These are phyloP conservation scores for Candida endomychidarum DNA, from an alignment of 805 yeast genomes.

Conservation along the genomic window DNA sequence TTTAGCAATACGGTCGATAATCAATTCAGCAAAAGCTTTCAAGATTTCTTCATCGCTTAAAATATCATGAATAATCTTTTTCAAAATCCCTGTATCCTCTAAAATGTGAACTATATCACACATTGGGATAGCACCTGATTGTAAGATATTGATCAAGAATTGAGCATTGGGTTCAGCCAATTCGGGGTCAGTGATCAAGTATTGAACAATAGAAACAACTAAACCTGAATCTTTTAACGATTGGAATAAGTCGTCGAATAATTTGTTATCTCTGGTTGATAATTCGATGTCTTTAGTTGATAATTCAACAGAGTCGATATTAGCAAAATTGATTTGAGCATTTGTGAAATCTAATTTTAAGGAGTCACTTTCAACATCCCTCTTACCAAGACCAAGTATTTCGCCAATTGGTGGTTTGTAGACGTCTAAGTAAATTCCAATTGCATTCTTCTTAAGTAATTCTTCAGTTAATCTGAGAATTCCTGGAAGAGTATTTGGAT, in stretches of 20 bases:
- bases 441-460: constrained; percentile 20
- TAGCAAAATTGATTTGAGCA: background rate
- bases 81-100: constrained; percentile 21
- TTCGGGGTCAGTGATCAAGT: constrained; percentile 26
- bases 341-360: constrained; percentile 1
- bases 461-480: constrained; percentile 23
- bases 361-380: background rate
- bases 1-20: constrained; percentile 19
- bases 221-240: constrained; percentile 27
- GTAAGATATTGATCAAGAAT: constrained; percentile 22
- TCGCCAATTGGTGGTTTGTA: constrained; percentile 6
- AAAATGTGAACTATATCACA: constrained; percentile 21
- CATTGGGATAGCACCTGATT: constrained; percentile 24
- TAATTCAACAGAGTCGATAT: background rate
- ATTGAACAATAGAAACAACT: constrained; percentile 23
- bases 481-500: constrained; percentile 27
- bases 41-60: constrained; percentile 22
- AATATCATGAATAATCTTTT: constrained; percentile 18
- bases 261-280: constrained; percentile 19
- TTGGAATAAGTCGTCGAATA: constrained; percentile 20
- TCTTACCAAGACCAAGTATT: background rate
- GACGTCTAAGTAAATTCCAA: constrained; percentile 14
- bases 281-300: background rate
- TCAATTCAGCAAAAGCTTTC: constrained; percentile 17
- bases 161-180: constrained; percentile 28